Percentiles rank a stretch among this genome's conserved stretches.
phyloP scores from a whole-genome alignment of 345 rosid genomes.

The Populus davidiana region DNA sequence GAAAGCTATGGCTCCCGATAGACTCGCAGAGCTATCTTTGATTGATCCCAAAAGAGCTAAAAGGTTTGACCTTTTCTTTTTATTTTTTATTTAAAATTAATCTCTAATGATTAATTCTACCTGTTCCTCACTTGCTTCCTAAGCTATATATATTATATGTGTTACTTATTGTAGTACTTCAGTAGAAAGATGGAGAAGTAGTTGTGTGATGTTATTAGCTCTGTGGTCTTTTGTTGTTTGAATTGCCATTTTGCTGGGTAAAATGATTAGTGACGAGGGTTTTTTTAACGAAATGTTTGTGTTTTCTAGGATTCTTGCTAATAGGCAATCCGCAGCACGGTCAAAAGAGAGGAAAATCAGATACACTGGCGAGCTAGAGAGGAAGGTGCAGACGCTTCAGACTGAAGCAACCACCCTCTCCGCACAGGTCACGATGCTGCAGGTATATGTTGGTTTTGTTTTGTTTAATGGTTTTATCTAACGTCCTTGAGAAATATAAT shows the following conservation, averaged over 20 bases:
- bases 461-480: neutral
- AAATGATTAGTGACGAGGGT: neutral
- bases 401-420: constrained; percentile 93
- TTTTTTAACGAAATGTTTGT: constrained; percentile 3
- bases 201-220: neutral
- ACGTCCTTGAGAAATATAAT: neutral
- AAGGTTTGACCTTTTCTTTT: constrained; percentile 39
- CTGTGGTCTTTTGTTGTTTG: neutral
- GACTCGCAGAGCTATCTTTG: constrained; percentile 79
- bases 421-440: constrained; percentile 91
- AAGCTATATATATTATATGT: neutral
- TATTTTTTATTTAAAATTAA: neutral
- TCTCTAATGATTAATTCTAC: neutral
- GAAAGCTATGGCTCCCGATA: constrained; percentile 82
- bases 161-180: neutral
- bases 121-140: neutral
- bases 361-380: constrained; percentile 85
- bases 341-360: constrained; percentile 90
- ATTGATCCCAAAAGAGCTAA: constrained; percentile 97
- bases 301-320: constrained; percentile 72
- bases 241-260: neutral
- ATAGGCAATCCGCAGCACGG: constrained; percentile 91
- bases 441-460: constrained; percentile 40
- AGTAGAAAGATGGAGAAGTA: neutral
- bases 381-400: constrained; percentile 98